Conservation (phyloP, 2,329 filamentous ascomycete species). For the Diaporthe capsici region DNA sequence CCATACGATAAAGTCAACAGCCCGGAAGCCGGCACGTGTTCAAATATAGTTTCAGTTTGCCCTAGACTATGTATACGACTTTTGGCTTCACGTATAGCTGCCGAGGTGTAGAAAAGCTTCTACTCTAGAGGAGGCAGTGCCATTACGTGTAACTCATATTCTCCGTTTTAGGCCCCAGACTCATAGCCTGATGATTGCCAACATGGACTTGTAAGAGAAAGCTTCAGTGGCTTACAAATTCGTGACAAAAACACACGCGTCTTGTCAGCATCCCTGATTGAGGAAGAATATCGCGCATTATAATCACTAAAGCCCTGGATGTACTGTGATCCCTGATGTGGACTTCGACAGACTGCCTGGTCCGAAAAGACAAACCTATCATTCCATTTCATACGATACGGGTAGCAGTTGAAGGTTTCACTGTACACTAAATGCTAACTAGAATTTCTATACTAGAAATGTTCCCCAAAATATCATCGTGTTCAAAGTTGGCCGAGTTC, state of each 20-base stretch:
- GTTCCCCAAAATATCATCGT: too few species aligned
- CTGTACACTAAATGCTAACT: too few species aligned
- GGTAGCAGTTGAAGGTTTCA: too few species aligned
- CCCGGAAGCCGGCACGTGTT: not conserved
- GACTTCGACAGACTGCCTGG: not conserved
- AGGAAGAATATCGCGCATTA: not conserved
- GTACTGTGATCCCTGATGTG: not conserved
- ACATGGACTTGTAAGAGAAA: not conserved
- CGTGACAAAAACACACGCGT: not conserved
- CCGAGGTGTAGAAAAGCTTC: not conserved
- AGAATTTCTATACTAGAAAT: too few species aligned
- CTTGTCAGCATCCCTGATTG: not conserved
- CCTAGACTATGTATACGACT: not conserved
- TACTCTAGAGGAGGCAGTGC: not conserved
- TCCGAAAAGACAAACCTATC: too few species aligned
- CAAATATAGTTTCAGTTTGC: not conserved
- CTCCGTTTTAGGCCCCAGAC: not conserved
- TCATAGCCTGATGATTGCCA: not conserved
- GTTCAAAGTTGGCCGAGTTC: too few species aligned
- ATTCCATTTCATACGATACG: not conserved
- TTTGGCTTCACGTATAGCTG: not conserved
- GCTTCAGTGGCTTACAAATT: not conserved
- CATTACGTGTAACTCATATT: not conserved
- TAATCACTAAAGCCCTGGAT: not conserved
- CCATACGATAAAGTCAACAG: not conserved